Conservation (phyloP, 495 filamentous ascomycete genomes). For the Talaromyces nanjingensis region DNA sequence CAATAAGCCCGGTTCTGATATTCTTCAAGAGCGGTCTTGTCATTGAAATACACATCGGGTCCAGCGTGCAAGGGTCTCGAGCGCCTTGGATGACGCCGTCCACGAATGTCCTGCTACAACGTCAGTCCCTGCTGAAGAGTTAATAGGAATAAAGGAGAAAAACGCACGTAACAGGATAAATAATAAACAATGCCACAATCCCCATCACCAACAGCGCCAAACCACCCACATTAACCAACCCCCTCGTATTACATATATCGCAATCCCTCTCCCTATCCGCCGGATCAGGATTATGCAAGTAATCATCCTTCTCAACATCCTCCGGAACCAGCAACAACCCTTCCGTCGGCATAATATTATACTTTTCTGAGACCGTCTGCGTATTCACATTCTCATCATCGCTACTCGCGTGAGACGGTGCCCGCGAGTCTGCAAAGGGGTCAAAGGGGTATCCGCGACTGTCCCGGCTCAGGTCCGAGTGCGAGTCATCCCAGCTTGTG, state of each 20-base stretch:
- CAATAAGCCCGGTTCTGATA: constrained; percentile 54
- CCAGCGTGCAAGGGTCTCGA: constrained; percentile 26
- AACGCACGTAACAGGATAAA: constrained; percentile 69
- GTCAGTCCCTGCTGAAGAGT: no score
- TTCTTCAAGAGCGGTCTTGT: constrained; percentile 52
- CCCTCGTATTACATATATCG: constrained; percentile 61
- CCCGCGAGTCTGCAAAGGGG: constrained; percentile 49
- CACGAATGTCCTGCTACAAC: constrained; percentile 49
- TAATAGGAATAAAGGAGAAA: no score
- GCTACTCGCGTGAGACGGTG: constrained; percentile 54
- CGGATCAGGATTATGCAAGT: constrained; percentile 64
- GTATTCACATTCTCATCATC: constrained; percentile 65
- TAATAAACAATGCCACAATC: constrained; percentile 62
- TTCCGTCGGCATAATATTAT: constrained; percentile 67
- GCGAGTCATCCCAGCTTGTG: constrained; percentile 55
- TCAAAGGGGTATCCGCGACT: constrained; percentile 34
- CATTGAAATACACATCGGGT: constrained; percentile 52
- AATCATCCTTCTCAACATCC: constrained; percentile 75
- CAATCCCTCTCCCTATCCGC: constrained; percentile 59
- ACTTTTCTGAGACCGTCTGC: constrained; percentile 73
- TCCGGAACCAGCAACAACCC: constrained; percentile 65
- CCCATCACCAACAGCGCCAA: constrained; percentile 55
- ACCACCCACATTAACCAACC: constrained; percentile 61
- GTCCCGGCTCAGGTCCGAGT: constrained; percentile 43
- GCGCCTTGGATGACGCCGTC: constrained; percentile 22